Evolutionary conservation across 257 asterid genomes (phyloP).

Genomic region (Nicotiana undulata): DNA sequence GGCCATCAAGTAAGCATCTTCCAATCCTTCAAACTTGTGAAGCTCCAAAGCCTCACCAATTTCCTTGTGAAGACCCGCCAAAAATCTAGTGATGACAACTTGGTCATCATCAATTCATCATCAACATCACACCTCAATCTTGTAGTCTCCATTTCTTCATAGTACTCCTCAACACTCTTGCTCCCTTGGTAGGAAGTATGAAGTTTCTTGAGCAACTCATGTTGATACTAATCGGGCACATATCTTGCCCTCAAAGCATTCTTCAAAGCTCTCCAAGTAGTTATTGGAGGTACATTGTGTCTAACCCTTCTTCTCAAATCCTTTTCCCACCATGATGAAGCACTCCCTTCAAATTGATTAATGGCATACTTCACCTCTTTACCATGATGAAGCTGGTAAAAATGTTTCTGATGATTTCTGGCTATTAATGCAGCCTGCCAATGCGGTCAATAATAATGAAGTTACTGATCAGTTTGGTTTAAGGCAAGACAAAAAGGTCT

Average conservation of each 20-base stretch:
- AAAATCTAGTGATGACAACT: not conserved
- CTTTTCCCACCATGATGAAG: not conserved
- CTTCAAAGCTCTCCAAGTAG: not conserved
- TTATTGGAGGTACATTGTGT: not conserved
- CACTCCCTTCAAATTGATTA: not conserved
- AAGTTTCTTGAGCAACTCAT: not conserved
- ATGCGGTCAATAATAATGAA: conserved; percentile 34
- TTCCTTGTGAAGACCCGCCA: not conserved
- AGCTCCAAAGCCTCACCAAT: not conserved
- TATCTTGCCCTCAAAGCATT: not conserved
- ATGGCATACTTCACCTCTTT: not conserved
- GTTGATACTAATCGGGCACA: not conserved
- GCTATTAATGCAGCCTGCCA: conserved; percentile 42
- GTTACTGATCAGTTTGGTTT: conserved; percentile 42
- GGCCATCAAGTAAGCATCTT: too few species aligned
- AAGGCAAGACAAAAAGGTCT: conserved; percentile 86
- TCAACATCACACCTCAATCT: not conserved
- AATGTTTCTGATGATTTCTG: conserved; percentile 14
- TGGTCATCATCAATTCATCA: not conserved
- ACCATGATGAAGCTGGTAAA: too few species aligned
- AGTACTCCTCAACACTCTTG: not conserved
- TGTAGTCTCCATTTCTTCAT: not conserved
- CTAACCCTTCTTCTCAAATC: not conserved
- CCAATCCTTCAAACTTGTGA: not conserved
- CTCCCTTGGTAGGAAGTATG: not conserved